These are phyloP conservation scores for Paralagenidium karlingii DNA, from an alignment of 352 stramenopile species.

Conservation along the genomic window DNA sequence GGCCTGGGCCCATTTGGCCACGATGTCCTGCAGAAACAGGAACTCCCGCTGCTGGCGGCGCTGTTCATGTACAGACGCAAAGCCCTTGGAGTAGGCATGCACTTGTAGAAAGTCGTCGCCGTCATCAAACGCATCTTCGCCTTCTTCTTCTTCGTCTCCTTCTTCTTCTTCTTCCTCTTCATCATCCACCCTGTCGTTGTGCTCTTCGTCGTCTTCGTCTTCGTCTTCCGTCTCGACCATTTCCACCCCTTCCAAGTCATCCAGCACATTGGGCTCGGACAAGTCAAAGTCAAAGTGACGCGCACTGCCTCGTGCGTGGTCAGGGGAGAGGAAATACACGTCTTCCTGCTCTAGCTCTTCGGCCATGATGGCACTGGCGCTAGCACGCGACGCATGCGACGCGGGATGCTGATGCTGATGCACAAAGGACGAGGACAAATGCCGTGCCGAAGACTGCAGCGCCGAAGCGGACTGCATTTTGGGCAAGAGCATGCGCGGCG, in stretches of 20 bases:
- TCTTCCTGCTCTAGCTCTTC: constrained; percentile 21
- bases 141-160: constrained; percentile 25
- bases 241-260: constrained; percentile 7
- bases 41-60: constrained; percentile 36
- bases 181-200: neutral
- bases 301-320: constrained; percentile 4
- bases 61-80: constrained; percentile 36
- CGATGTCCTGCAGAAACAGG: constrained; percentile 29
- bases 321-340: constrained; percentile 38
- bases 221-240: constrained; percentile 11
- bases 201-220: constrained; percentile 9
- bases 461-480: no score
- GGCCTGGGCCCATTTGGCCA: constrained; percentile 33
- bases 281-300: constrained; percentile 11
- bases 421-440: no score
- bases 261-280: constrained; percentile 15
- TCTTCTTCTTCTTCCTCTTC: constrained; percentile 7
- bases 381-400: neutral
- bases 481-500: neutral
- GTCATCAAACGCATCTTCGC: constrained; percentile 9
- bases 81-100: constrained; percentile 14
- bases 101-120: constrained; percentile 18
- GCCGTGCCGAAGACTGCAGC: no score
- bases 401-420: neutral
- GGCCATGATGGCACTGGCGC: neutral